Conservation (phyloP, 768 basidiomycete genomes). For the Macrolepiota dolichaula region DNA sequence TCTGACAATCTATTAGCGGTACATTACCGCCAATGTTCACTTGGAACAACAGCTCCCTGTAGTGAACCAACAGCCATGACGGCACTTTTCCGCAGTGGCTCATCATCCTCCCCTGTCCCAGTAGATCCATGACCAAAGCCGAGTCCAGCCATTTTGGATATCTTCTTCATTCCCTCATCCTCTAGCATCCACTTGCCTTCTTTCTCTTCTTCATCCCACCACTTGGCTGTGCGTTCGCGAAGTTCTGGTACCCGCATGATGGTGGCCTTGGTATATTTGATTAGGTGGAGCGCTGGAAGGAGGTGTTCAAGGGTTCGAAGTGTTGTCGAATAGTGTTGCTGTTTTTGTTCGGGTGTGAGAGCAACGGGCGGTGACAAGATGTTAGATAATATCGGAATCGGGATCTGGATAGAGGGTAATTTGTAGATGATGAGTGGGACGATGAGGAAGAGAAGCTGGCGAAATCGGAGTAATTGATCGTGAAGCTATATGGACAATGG, state of each 20-base stretch:
- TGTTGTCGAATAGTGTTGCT: conserved; percentile 3
- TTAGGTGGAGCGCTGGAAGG: conserved; percentile 46
- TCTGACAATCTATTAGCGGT: background rate
- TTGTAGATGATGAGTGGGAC: conserved; percentile 49
- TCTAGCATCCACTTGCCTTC: conserved; percentile 49
- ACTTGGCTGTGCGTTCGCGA: conserved; percentile 42
- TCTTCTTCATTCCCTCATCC: conserved; percentile 43
- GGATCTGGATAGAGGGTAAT: conserved; percentile 26
- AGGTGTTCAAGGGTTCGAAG: conserved; percentile 30
- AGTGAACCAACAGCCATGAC: conserved; percentile 10
- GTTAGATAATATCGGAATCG: conserved; percentile 24
- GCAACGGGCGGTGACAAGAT: conserved; percentile 26
- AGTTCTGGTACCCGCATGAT: conserved; percentile 50
- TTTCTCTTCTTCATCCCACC: conserved; percentile 55
- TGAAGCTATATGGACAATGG: conserved; percentile 49
- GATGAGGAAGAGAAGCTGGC: conserved; percentile 56
- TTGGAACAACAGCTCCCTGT: conserved; percentile 9
- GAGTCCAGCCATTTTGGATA: conserved; percentile 44
- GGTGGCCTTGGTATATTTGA: conserved; percentile 55
- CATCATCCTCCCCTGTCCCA: conserved; percentile 5
- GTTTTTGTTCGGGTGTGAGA: conserved; percentile 17
- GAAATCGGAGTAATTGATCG: conserved; percentile 50
- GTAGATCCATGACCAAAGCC: conserved; percentile 28
- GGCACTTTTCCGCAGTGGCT: conserved; percentile 10
- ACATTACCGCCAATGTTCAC: conserved; percentile 14